phyloP scores from a whole-genome alignment of 2,329 filamentous ascomycete genomes.

The Fusarium torulosum region DNA sequence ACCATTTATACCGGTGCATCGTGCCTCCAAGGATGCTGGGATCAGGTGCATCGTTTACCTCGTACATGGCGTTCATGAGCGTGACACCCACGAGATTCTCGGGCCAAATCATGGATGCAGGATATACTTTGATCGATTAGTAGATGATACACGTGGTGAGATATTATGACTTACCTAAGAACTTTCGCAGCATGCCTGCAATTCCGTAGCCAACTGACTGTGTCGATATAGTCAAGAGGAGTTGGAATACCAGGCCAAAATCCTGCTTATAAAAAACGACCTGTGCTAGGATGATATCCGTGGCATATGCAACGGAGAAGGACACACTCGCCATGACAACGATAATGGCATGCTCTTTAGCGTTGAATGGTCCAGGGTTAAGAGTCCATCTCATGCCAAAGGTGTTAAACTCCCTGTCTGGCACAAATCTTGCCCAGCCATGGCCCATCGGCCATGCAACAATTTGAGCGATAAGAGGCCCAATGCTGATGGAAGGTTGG shows the following conservation, averaged over 20 bases:
- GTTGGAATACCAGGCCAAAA: conserved; percentile 74
- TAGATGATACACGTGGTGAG: background rate
- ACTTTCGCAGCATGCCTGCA: conserved; percentile 75
- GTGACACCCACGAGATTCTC: conserved; percentile 74
- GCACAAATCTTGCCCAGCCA: conserved; percentile 69
- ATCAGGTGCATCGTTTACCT: conserved; percentile 64
- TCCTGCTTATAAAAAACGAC: conserved; percentile 78
- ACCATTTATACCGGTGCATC: conserved; percentile 76
- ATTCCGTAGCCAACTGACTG: conserved; percentile 78
- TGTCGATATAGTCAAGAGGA: conserved; percentile 75
- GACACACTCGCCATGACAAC: conserved; percentile 79
- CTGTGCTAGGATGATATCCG: conserved; percentile 79
- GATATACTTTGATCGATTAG: conserved; percentile 62
- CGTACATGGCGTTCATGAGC: conserved; percentile 80
- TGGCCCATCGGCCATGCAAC: conserved; percentile 74
- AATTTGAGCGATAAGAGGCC: conserved; percentile 72
- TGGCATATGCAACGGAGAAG: conserved; percentile 78
- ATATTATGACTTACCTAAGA: conserved; percentile 62
- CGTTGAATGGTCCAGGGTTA: conserved; percentile 77
- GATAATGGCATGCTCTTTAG: conserved; percentile 77
- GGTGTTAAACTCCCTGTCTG: conserved; percentile 61
- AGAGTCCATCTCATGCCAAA: conserved; percentile 68
- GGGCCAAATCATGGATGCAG: conserved; percentile 82
- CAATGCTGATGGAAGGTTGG: conserved; percentile 71
- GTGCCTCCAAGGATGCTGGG: conserved; percentile 70